A percentile compares a stretch with the other conserved stretches of the same genome.
Conservation (phyloP, 2,329 filamentous ascomycete genomes). For the Colletotrichum tropicicola region DNA sequence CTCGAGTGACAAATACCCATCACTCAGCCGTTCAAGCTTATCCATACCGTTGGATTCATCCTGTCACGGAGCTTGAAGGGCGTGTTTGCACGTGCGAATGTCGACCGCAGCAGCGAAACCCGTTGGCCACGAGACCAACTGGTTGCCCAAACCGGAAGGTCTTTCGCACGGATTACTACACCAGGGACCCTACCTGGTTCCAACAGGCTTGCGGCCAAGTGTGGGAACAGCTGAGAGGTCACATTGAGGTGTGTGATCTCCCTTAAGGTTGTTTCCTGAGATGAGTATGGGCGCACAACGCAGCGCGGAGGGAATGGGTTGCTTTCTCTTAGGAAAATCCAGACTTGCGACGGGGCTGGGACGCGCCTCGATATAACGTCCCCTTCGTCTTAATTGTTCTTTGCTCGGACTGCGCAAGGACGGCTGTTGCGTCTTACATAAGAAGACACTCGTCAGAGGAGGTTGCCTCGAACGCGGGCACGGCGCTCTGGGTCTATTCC, state of each 20-base stretch:
- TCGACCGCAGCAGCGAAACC: background rate
- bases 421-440: background rate
- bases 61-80: background rate
- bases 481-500: background rate
- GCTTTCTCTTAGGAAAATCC: background rate
- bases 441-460: background rate
- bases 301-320: background rate
- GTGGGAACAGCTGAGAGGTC: background rate
- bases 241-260: slow-evolving; percentile 9
- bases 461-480: background rate
- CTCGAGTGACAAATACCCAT: background rate
- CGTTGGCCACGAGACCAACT: background rate
- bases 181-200: background rate
- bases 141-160: slow-evolving; percentile 10
- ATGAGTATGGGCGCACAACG: background rate
- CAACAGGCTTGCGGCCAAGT: background rate
- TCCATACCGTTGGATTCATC: slow-evolving; percentile 1
- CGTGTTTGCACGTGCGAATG: background rate
- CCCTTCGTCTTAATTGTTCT: slow-evolving; percentile 1
- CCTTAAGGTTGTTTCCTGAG: slow-evolving; percentile 3
- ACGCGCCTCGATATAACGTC: background rate
- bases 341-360: too few species aligned
- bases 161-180: background rate
- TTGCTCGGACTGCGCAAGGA: slow-evolving; percentile 6
- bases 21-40: background rate